These are phyloP conservation scores for Bacterosira constricta DNA, from an alignment of 108 stramenopile species.

Conservation along the genomic window DNA sequence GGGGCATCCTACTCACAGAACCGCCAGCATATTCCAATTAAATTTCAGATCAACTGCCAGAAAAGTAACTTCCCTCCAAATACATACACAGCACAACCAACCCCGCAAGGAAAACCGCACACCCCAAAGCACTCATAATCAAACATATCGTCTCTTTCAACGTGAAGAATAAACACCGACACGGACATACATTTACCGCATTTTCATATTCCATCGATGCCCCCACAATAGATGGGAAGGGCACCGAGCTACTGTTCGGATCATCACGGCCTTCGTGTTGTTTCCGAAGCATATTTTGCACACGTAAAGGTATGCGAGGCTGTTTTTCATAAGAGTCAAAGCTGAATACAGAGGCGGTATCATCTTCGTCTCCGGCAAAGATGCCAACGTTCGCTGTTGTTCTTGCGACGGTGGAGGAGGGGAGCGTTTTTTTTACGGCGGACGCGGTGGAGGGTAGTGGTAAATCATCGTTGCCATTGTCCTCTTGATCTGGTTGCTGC, in stretches of 20 bases:
- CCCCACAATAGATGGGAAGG: slow-evolving; percentile 26
- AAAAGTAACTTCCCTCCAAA: slow-evolving; percentile 42
- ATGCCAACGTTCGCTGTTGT: slow-evolving; percentile 2
- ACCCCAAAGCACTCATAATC: slow-evolving; percentile 45
- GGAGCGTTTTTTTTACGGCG: too few relatives aligned
- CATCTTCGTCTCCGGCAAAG: not conserved
- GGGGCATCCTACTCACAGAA: too few relatives aligned
- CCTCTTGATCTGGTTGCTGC: too few relatives aligned
- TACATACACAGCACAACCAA: slow-evolving; percentile 41
- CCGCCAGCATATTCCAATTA: too few relatives aligned
- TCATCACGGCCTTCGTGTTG: not conserved
- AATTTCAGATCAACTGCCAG: not conserved
- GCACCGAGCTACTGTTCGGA: slow-evolving; percentile 4
- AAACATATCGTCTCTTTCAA: slow-evolving; percentile 44
- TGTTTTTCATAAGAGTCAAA: slow-evolving; percentile 29
- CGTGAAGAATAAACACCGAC: slow-evolving; percentile 44
- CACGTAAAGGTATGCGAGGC: not conserved
- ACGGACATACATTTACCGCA: slow-evolving; percentile 19
- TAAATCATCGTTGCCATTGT: not conserved
- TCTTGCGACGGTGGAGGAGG: too few relatives aligned
- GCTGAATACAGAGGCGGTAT: slow-evolving; percentile 28
- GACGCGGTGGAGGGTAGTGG: too few relatives aligned
- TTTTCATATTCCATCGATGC: not conserved
- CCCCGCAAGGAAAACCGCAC: slow-evolving; percentile 40
- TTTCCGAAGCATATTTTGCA: not conserved